phyloP scores from a whole-genome alignment of 129 eudicot genomes.

The Escallonia rubra region DNA sequence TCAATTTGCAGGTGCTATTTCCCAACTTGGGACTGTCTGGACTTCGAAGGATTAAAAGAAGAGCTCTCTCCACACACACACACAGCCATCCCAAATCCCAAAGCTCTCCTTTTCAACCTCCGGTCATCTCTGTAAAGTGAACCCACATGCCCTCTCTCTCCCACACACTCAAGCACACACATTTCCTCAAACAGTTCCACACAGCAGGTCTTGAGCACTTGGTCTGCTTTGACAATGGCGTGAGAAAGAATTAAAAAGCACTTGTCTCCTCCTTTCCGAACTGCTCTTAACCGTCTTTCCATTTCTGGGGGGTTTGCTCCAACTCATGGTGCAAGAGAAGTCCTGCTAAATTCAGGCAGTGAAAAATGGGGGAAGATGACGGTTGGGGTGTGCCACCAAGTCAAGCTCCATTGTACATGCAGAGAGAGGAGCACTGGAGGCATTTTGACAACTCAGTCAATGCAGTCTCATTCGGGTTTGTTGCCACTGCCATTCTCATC shows the following conservation, averaged over 20 bases:
- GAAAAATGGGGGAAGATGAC: conserved; percentile 14
- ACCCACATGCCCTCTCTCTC: background rate
- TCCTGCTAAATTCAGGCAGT: background rate
- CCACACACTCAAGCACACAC: too few species aligned
- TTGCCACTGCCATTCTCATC: conserved; percentile 65
- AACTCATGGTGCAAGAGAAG: background rate
- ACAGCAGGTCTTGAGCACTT: background rate
- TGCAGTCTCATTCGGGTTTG: conserved; percentile 75
- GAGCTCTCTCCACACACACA: background rate
- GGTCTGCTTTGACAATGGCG: background rate
- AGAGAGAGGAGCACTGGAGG: conserved; percentile 38
- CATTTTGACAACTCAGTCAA: conserved; percentile 56
- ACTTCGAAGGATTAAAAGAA: background rate
- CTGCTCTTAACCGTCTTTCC: background rate
- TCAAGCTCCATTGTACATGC: conserved; percentile 14
- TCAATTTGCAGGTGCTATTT: background rate
- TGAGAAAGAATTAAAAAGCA: background rate
- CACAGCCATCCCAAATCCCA: conserved; percentile 8
- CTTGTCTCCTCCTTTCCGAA: background rate
- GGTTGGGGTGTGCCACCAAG: conserved; percentile 15
- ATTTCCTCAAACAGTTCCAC: background rate
- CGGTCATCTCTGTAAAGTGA: conserved; percentile 6
- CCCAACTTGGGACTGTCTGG: background rate
- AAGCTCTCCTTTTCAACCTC: conserved; percentile 14
- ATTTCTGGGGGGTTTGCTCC: background rate